Evolutionary conservation across 2,329 filamentous ascomycete genomes (phyloP).

Genomic region (Tolypocladium amazonense): DNA sequence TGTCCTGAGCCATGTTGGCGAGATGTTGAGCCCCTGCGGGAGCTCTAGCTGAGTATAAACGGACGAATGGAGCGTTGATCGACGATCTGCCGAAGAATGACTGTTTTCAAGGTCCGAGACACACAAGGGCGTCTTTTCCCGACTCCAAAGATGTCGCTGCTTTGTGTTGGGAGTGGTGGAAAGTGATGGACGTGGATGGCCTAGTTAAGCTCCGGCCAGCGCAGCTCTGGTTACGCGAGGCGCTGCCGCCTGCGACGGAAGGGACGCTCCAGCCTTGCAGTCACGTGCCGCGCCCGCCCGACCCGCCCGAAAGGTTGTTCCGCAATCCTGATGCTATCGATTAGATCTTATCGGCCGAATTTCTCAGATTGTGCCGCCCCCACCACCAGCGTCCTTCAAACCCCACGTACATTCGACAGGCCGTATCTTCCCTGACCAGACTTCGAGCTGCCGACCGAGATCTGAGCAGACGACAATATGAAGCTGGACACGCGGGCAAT

Average conservation of each 20-base stretch:
- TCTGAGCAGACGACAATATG: conserved; percentile 42
- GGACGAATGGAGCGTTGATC: not conserved
- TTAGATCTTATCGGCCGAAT: conserved; percentile 19
- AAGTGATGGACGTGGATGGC: conserved; percentile 25
- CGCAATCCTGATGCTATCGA: conserved; percentile 15
- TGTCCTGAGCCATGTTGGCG: conserved; percentile 80
- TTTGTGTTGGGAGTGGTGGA: conserved; percentile 16
- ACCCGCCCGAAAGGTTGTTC: conserved; percentile 5
- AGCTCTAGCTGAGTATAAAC: conserved; percentile 10
- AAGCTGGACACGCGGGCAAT: conserved; percentile 91
- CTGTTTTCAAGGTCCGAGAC: not conserved
- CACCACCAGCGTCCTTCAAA: conserved; percentile 17
- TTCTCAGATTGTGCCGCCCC: conserved; percentile 9
- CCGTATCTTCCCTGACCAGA: not conserved
- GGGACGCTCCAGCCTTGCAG: conserved; percentile 14
- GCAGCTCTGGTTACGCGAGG: conserved; percentile 34
- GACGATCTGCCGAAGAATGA: not conserved
- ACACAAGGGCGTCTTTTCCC: not conserved
- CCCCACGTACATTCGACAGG: conserved; percentile 8
- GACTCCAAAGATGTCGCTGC: not conserved
- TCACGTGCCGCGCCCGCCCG: conserved; percentile 17
- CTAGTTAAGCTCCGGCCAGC: conserved; percentile 20
- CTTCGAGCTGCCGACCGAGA: not conserved
- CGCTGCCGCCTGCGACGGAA: conserved; percentile 27
- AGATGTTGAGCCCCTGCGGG: conserved; percentile 14